Conservation (phyloP, 768 basidiomycete species). For the Agrocybe praecox region DNA sequence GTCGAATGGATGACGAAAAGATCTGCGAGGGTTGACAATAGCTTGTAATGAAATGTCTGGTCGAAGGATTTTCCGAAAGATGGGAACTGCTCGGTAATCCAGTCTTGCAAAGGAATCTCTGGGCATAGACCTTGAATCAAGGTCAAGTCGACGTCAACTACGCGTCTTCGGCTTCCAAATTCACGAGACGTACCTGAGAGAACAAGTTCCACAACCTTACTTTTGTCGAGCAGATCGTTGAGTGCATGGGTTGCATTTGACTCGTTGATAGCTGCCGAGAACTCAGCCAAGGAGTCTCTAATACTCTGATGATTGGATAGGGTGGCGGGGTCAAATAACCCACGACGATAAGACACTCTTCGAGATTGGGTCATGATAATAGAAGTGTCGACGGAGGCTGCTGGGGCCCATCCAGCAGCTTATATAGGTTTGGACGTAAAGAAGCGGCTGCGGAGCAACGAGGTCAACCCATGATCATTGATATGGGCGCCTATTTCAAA, state of each 20-base stretch:
- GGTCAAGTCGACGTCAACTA: background rate
- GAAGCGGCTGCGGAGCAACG: constrained; percentile 10
- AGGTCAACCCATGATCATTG: constrained; percentile 12
- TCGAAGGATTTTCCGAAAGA: constrained; percentile 1
- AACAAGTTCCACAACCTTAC: constrained; percentile 23
- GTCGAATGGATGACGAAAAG: constrained; percentile 12
- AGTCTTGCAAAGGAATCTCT: constrained; percentile 9
- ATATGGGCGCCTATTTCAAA: constrained; percentile 6
- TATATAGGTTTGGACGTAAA: constrained; percentile 11
- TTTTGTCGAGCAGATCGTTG: constrained; percentile 22
- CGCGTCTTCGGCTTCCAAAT: background rate
- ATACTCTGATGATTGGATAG: constrained; percentile 21
- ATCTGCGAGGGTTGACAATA: constrained; percentile 6
- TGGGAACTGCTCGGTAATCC: constrained; percentile 36
- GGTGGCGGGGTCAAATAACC: constrained; percentile 18
- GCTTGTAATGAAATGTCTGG: constrained; percentile 1
- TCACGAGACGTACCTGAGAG: constrained; percentile 21
- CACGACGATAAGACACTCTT: constrained; percentile 17
- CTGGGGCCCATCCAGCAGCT: background rate
- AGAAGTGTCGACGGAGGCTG: background rate
- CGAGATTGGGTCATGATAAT: constrained; percentile 20
- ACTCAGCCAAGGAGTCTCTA: constrained; percentile 18
- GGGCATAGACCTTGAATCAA: constrained; percentile 10
- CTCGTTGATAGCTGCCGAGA: constrained; percentile 21
- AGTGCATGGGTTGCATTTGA: constrained; percentile 22